These are phyloP conservation scores for Eucalyptus coolabah DNA, from an alignment of 345 rosid species.

Conservation along the genomic window DNA sequence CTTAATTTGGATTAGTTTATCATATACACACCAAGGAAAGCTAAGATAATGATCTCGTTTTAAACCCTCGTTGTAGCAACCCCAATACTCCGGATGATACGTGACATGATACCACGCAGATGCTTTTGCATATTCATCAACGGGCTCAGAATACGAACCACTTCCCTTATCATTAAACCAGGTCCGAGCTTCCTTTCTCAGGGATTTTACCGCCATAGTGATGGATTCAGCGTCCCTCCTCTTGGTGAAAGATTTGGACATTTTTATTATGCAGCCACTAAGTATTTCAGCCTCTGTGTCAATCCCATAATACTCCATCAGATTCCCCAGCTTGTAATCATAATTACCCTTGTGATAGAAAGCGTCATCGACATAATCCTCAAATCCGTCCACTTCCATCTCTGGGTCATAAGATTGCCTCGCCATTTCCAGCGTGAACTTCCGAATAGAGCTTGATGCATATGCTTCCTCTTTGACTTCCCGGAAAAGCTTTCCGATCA, in stretches of 20 bases:
- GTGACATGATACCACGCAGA: constrained; percentile 86
- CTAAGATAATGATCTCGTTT: constrained; percentile 58
- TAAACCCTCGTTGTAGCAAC: constrained; percentile 47
- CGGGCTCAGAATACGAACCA: not conserved
- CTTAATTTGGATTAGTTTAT: constrained; percentile 53
- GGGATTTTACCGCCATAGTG: constrained; percentile 25
- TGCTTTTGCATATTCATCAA: constrained; percentile 38
- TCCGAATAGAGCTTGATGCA: not conserved
- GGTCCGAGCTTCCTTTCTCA: constrained; percentile 40
- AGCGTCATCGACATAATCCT: constrained; percentile 24
- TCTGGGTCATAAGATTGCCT: constrained; percentile 20
- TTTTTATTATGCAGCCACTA: constrained; percentile 34
- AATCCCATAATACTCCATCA: constrained; percentile 50
- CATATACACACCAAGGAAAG: constrained; percentile 72
- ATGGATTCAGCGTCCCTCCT: constrained; percentile 42
- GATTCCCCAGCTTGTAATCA: constrained; percentile 39
- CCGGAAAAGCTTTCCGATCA: constrained; percentile 50
- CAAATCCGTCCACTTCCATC: constrained; percentile 36
- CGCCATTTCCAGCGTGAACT: constrained; percentile 35
- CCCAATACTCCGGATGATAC: constrained; percentile 56
- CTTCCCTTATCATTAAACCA: constrained; percentile 31
- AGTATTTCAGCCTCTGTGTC: constrained; percentile 47
- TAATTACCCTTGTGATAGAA: constrained; percentile 24
- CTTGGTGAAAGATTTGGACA: constrained; percentile 34
- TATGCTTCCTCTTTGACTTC: constrained; percentile 29